Evolutionary conservation across 1,284 basidiomycete species (phyloP), one percentile per base, ranked within the genome.

Genomic region (Pseudozyma sp.): DNA sequence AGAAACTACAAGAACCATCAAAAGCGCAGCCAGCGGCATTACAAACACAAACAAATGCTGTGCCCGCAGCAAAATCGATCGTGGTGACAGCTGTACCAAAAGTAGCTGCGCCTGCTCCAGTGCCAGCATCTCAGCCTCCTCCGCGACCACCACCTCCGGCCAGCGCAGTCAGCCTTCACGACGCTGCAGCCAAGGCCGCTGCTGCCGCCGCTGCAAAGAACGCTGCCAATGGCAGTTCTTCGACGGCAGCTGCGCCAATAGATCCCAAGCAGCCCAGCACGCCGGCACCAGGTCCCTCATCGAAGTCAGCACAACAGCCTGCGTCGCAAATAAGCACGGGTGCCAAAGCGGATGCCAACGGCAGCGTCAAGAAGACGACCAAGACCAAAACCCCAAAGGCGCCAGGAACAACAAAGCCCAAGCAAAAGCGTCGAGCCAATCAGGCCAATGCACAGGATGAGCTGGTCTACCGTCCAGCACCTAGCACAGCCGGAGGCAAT

Each of bases 401-500:
- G 47, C 53, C 68, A 18, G 60, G 66, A 16, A 36, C 59, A 9
- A 42, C 64, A 51, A 76, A 76, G 47, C 61, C 66, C n/a, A 76
- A 72, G 70, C 74, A 73, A 60, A 76, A 76, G 63, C 70, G 74
- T 11, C 51, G 50, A 21, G 44, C 62, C 1, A 69, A 70, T 16
- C 70, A 76, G 45, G 43, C 59, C 1, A 53, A 54, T 5, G 35
- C 51, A 8, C 68, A 73, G 31, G 63, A 68, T 52, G 61, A 68
- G 21, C 52, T 63, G 13, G 66, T 64, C 14, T 64, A 65, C 43
- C 65, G 59, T 43, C 60, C 70, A 19, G 59, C 43, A 3, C 57
- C 70, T 4, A 74, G 75, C 70, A 77, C 75, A 11, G 70, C 69
- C 5, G 79, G 79, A 5, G 79, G 79, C 7, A 76, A 67, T n/a